Evolutionary conservation across 116 monocot genomes (phyloP), one percentile per base, ranked within the genome.

Genomic region (Posidonia oceanica): DNA sequence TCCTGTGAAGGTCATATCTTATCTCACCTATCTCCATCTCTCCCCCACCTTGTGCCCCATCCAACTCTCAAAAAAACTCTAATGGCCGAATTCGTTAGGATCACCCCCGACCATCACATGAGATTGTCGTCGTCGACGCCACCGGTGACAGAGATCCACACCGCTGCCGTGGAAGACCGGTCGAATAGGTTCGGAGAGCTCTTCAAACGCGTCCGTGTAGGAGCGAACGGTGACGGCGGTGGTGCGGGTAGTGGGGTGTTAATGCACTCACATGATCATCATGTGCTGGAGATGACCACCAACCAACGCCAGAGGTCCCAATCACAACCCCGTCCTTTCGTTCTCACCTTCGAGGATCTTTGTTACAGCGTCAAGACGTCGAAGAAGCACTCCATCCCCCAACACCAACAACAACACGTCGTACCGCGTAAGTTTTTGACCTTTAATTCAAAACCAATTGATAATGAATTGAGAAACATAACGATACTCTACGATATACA

Each of bases 271-370:
- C 52, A 22, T 17, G 55, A 64, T 4, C 80, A 68, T 39, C 67
- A 21, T 39, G 67, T 51, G 8, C 3, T 64, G 39, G 39, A 64
- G 53, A 52, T 37, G 38, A 48, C 8, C 66, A 20, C 15, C 56
- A 3, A 13, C 66, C 41, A 14, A 57, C 57, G 23, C 58, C 57
- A 55, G n/a, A 23, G 16, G 16, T 15, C 16, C 15, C 37, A 20
- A 3, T 3, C 44, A 11, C 7, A 5, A 75, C 39, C 61, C 11
- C 44, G 44, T 7, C 79, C 76, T 22, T 78, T 82, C 78, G 29
- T 81, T 5, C 78, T 83, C 17, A 14, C 73, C n/a, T 91, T 86
- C 76, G 69, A 75, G 22, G 79, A 83, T 21, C 83, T 89, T 41
- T 72, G 73, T 10, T 89, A 89, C 76, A 78, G 83, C 72, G 79